Percentiles rank a stretch among this genome's conserved stretches.
These are phyloP conservation scores for Colletotrichum echinochloae DNA, from an alignment of 2,329 filamentous ascomycete species.

Conservation along the genomic window DNA sequence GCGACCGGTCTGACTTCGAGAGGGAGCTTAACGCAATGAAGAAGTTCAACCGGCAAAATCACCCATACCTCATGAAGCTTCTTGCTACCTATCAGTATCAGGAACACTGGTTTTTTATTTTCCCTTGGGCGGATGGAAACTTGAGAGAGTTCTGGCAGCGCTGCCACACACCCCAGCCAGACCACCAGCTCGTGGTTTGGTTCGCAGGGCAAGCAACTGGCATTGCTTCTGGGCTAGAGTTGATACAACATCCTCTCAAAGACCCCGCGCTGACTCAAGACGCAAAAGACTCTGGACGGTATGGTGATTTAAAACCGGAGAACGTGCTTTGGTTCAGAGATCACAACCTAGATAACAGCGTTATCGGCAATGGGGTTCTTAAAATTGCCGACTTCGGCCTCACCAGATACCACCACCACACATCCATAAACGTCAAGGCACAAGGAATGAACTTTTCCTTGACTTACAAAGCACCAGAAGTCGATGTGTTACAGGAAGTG, in stretches of 20 bases:
- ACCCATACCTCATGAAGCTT: background rate
- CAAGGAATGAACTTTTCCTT: fast-evolving
- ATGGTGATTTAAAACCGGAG: background rate
- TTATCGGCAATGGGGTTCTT: background rate
- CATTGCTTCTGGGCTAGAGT: background rate
- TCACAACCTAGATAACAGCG: background rate
- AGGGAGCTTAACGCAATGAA: background rate
- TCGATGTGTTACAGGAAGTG: background rate
- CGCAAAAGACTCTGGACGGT: background rate
- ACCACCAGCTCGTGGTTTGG: background rate
- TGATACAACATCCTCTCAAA: background rate
- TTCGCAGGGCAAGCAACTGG: background rate
- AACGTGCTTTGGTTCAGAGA: background rate
- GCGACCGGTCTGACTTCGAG: background rate
- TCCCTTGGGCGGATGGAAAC: background rate
- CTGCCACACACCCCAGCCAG: background rate
- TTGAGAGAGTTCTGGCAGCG: background rate
- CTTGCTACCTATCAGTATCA: background rate
- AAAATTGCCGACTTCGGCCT: constrained; percentile 1
- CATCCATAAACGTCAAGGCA: background rate
- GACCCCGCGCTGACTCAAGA: background rate
- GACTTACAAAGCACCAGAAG: background rate
- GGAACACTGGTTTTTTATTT: background rate
- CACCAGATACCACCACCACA: background rate
- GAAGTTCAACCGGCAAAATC: background rate